Conservation (phyloP, 2,329 filamentous ascomycete species). For the Fusarium nodosum region DNA sequence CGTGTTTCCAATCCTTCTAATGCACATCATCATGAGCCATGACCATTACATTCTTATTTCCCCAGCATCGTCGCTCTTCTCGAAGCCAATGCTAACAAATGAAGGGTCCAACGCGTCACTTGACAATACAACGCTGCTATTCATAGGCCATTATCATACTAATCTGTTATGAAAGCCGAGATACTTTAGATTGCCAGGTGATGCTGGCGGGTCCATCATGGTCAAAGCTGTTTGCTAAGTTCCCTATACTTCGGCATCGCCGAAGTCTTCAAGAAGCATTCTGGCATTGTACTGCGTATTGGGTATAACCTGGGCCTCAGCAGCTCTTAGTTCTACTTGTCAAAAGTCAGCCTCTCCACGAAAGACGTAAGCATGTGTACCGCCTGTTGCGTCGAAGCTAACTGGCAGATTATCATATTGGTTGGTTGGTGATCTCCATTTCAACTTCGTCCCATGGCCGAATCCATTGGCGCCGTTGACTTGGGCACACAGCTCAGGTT, state of each 20-base stretch:
- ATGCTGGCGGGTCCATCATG: slow-evolving; percentile 1
- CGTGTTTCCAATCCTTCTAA: slow-evolving; percentile 33
- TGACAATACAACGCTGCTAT: slow-evolving; percentile 8
- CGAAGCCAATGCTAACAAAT: slow-evolving; percentile 1
- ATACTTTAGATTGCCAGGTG: slow-evolving; percentile 25
- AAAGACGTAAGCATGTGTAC: not conserved
- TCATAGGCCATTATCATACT: slow-evolving; percentile 11
- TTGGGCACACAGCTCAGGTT: not conserved
- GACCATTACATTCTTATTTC: slow-evolving; percentile 27
- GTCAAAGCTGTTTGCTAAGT: slow-evolving; percentile 7
- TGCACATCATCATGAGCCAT: slow-evolving; percentile 39
- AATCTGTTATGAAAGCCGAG: slow-evolving; percentile 17
- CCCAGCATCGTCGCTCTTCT: slow-evolving; percentile 25
- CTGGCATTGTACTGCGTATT: not conserved
- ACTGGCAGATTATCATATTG: not conserved
- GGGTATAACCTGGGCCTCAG: not conserved
- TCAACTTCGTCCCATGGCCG: not conserved
- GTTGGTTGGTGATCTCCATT: not conserved
- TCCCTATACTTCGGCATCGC: slow-evolving; percentile 32
- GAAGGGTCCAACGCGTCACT: slow-evolving; percentile 6
- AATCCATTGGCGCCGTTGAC: not conserved
- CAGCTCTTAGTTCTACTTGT: not conserved
- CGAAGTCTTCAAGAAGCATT: slow-evolving; percentile 40
- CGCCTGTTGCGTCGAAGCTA: not conserved
- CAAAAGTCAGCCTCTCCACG: not conserved